Evolutionary conservation across 1,284 basidiomycete species (phyloP), one percentile per base, ranked within the genome.

Genomic region (Chalciporus sp.): DNA sequence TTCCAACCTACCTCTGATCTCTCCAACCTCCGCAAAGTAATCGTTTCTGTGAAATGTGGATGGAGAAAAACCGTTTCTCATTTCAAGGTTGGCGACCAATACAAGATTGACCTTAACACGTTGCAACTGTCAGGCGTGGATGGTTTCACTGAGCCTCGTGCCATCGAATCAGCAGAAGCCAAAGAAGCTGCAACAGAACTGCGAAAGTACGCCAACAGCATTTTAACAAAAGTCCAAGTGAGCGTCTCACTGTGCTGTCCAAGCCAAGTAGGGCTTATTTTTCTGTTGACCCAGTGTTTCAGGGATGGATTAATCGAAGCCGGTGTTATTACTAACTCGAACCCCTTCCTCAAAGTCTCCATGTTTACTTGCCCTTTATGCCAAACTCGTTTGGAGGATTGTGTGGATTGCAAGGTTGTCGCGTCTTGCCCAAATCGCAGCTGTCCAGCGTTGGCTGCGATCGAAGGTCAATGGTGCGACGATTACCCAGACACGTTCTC

Each of bases 301-400:
- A 61, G 35, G 39, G 51, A 63, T 20, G 41, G 42, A 27, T 50
- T 63, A 3, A 20, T 61, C 37, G 11, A 51, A 29, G 14, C 1
- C 16, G 6, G 2, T 17, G 14, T 46, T 19, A 49, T 63, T 35
- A n/a, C 23, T 1, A 42, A 63, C 28, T 7, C 49, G 2, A 5
- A 29, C 10, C 2, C 17, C n/a, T 67, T 61, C 39, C 46, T 48
- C 10, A 3, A n/a, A 0, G 46, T 63, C 0, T 50, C 65, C 53
- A 8, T 65, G 45, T 31, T 54, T 23, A 67, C 63, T 16, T 67
- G 65, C 31, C 54, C 61, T 1, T 14, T 58, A 17, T 64, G 65
- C 43, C 28, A 0, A 28, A 0, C 2, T 5, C 35, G 41, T 23
- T 37, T 63, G 20, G 1, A 29, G 2, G 33, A 26, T 33, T 67